Base-by-base conservation (phyloP, 176 grass and related monocot genomes). In the Melocanna baccifera region DNA sequence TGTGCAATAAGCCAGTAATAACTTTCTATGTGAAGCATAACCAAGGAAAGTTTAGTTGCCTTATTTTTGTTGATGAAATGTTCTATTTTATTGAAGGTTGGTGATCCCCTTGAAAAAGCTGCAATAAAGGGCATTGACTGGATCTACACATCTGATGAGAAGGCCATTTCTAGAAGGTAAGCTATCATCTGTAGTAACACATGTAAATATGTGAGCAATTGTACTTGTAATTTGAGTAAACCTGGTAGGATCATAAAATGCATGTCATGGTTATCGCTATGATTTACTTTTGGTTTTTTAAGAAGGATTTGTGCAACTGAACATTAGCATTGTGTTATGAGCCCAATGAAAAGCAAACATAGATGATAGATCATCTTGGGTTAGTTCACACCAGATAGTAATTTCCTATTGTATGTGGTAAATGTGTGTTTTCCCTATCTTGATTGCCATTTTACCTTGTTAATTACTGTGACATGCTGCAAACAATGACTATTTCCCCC, bases 141-240 rank as follows among this genome's bases (percentile, higher is more conserved):
- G 96, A 96, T 89, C 85, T 99, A 99, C 83, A 99, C 96, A 45
- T 93, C 96, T 63, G 96, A 99, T 82, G 96, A 99, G 87, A 99
- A 96, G 84, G 96, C 93, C 69, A 86, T 96, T 84, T 80, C 91
- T 80, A 99, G 90, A 90, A 94, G 72, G 93, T 94, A 91, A 90
- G 87, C 70, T 86, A 45, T 66, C 26, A 63, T 83, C 79, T 85
- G 30, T 4, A 71, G 68, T 37, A 73, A 71, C 19, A 22, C 12
- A 59, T 69, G 25, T 76, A 47, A 82, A 86, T 86, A 71, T 55
- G 55, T 90, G 39, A 30, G 26, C 29, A 80, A 36, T 15, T 67
- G 26, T 47, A 7, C 62, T 64, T 71, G 40, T 75, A 9, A 25
- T 68, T 47, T 56, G 20, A 36, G 30, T 65, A 55, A 83, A 68